These are phyloP conservation scores for Penicillium hesseltinei DNA, from an alignment of 2,329 filamentous ascomycete species.

Conservation along the genomic window DNA sequence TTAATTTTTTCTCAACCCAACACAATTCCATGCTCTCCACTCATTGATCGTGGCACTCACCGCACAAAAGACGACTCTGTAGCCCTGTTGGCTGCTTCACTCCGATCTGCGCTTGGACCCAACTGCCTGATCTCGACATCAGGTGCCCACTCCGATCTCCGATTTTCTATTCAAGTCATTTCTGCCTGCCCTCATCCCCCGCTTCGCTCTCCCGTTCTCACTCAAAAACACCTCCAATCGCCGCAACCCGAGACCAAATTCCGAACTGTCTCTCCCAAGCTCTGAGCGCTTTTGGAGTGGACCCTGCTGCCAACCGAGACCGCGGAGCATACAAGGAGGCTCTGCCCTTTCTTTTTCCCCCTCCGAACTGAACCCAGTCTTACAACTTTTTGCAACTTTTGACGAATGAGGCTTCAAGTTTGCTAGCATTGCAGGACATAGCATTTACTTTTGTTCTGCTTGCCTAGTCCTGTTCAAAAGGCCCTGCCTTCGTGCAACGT, in stretches of 20 bases:
- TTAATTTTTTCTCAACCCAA: constrained; percentile 15
- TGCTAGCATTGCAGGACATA: background rate
- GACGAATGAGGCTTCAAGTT: background rate
- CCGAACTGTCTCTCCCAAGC: constrained; percentile 6
- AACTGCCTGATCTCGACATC: constrained; percentile 26
- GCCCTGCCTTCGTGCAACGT: constrained; percentile 2
- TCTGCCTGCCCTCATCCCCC: constrained; percentile 2
- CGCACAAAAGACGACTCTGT: background rate
- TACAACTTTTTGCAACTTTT: background rate
- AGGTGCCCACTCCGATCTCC: constrained; percentile 25
- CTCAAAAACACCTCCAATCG: constrained; percentile 4
- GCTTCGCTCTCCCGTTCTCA: background rate
- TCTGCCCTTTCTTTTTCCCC: background rate
- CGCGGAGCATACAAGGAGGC: constrained; percentile 8
- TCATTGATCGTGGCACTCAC: constrained; percentile 11
- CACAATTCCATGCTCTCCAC: constrained; percentile 4
- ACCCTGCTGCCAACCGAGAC: constrained; percentile 17
- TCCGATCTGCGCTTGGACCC: constrained; percentile 25
- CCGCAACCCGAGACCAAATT: background rate
- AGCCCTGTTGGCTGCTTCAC: constrained; percentile 7
- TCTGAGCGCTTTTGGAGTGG: constrained; percentile 12
- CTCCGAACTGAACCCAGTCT: background rate
- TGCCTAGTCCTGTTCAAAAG: background rate
- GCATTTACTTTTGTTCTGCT: background rate
- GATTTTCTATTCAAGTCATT: constrained; percentile 6